phyloP scores from a whole-genome alignment of 768 basidiomycete genomes.

The Hypholoma fasciculare region DNA sequence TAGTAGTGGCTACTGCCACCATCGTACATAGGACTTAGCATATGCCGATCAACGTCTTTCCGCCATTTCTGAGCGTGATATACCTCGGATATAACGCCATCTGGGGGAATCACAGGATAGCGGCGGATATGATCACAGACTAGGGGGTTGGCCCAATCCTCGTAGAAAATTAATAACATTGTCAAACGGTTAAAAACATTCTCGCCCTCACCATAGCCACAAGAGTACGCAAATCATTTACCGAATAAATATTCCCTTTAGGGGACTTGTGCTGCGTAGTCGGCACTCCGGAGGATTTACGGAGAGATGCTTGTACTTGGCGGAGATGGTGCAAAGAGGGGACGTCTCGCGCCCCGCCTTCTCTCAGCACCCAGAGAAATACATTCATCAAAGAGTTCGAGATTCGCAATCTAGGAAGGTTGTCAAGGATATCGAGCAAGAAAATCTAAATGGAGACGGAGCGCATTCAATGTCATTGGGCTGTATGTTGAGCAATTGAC shows the following conservation, averaged over 20 bases:
- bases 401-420: slow-evolving; percentile 26
- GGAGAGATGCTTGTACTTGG: slow-evolving; percentile 16
- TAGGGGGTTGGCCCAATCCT: slow-evolving; percentile 14
- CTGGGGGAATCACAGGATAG: slow-evolving; percentile 25
- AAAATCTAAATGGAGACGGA: neutral
- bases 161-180: neutral
- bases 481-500: too few relatives aligned
- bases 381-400: slow-evolving; percentile 22
- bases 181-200: too few relatives aligned
- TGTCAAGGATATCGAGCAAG: slow-evolving; percentile 27
- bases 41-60: slow-evolving; percentile 10
- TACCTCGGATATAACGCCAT: slow-evolving; percentile 23
- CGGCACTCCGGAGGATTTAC: slow-evolving; percentile 6
- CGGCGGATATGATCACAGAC: slow-evolving; percentile 22
- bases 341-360: slow-evolving; percentile 21
- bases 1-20: slow-evolving; percentile 14
- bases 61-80: slow-evolving; percentile 17
- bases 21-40: slow-evolving; percentile 19
- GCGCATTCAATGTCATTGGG: too few relatives aligned
- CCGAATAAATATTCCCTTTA: slow-evolving; percentile 23
- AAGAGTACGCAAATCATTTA: slow-evolving; percentile 20
- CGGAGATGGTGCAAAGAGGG: slow-evolving; percentile 23
- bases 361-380: slow-evolving; percentile 24
- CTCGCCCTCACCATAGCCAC: slow-evolving; percentile 17
- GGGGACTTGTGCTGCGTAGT: slow-evolving; percentile 17